Percentiles rank a stretch among this genome's conserved stretches.
phyloP scores from a whole-genome alignment of 1,284 basidiomycete species.

The Irpex rosettiformis region DNA sequence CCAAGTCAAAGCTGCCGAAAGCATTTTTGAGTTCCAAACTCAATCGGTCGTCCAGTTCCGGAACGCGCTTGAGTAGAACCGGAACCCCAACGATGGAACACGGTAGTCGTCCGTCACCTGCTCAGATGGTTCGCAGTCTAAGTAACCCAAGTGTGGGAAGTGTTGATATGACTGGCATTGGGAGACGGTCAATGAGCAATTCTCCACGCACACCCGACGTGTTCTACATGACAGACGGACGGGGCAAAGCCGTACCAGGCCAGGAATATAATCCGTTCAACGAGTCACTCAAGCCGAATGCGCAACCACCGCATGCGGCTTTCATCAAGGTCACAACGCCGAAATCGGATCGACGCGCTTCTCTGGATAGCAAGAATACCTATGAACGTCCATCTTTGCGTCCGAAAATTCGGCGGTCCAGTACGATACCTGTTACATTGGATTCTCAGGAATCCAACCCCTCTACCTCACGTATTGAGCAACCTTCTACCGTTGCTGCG shows the following conservation, averaged over 20 bases:
- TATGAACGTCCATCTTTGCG: neutral
- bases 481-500: slow-evolving; percentile 5
- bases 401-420: slow-evolving; percentile 9
- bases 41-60: neutral
- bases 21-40: slow-evolving; percentile 15
- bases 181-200: slow-evolving; percentile 27
- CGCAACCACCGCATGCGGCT: slow-evolving; percentile 2
- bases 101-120: neutral
- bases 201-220: slow-evolving; percentile 46
- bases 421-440: slow-evolving; percentile 8
- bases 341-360: neutral
- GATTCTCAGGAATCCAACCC: slow-evolving; percentile 1
- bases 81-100: neutral
- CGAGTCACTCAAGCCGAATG: neutral
- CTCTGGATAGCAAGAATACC: slow-evolving; percentile 5
- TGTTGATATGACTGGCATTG: slow-evolving; percentile 53
- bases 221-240: slow-evolving; percentile 23
- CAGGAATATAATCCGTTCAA: slow-evolving; percentile 15
- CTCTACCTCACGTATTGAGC: slow-evolving; percentile 3
- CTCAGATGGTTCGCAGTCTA: slow-evolving; percentile 11
- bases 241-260: slow-evolving; percentile 12
- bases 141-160: slow-evolving; percentile 36
- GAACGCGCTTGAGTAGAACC: neutral
- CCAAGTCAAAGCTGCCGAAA: slow-evolving; percentile 19
- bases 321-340: slow-evolving; percentile 1